Evolutionary conservation across 2,329 filamentous ascomycete genomes (phyloP), one percentile per base, ranked within the genome.

Genomic region (Penicillium sp.): DNA sequence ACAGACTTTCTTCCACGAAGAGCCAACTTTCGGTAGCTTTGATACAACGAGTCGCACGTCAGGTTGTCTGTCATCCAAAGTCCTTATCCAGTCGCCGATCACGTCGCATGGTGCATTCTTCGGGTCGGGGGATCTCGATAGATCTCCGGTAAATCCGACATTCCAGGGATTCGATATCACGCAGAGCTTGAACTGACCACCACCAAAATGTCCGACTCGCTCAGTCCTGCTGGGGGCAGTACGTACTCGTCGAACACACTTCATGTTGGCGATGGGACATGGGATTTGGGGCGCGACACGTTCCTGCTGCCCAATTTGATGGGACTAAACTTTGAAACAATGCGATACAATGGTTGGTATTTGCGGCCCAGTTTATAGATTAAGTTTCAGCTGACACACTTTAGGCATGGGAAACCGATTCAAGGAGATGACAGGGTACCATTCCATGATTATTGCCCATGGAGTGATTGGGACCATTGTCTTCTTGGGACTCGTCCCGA

Each of bases 321-420:
- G 65, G 81, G 81, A 14, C 59, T 83, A 29, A 84, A 85, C 60
- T 82, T 84, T 63, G 80, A 76, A 40, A 84, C 81, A 3, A 85
- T 81, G 75, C 77, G 74, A 64, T 83, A 84, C 67, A 85, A 85
- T 72, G 81, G 79, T 82, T 60, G 54, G 70, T 60, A 29, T 18
- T 20, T n/a, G 11, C 13, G 45, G 14, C 20, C 13, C 27, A 8
- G 3, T 44, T 50, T 2, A 14, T 24, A 6, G 1, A 27, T 36
- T 37, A 26, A 40, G 26, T 28, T 49, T 49, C 60, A 36, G 56
- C 54, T 65, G 44, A 61, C 50, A 40, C 26, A 23, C 49, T 37
- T 23, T 40, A 82, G 79, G 81, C 53, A 85, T 85, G 81, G 81
- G 80, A 39, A 84, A 84, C 60, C 76, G 81, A 47, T 85, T 85